Percentiles rank a stretch among this genome's conserved stretches.
These are phyloP conservation scores for Hevea brasiliensis DNA, from an alignment of 345 rosid species.

Conservation along the genomic window DNA sequence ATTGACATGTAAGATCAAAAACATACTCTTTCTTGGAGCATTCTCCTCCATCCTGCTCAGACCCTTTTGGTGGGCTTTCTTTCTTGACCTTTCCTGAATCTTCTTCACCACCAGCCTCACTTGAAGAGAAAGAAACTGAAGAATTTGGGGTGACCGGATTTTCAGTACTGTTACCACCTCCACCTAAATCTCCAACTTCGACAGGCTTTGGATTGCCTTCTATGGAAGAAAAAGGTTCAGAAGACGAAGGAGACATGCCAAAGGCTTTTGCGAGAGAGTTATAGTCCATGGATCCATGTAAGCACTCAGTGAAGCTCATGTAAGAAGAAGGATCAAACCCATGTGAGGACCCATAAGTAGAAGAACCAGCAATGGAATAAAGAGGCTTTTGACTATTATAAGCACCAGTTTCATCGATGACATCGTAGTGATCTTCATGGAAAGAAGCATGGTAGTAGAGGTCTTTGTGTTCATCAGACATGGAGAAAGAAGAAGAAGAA, in stretches of 20 bases:
- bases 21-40: conserved; percentile 32
- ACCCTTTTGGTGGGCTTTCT: conserved; percentile 11
- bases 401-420: too few relatives aligned
- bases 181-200: conserved; percentile 11
- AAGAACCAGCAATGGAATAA: conserved; percentile 11
- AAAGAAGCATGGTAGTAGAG: conserved; percentile 42
- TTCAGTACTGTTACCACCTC: background rate
- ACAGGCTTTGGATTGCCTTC: conserved; percentile 2
- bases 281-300: conserved; percentile 55
- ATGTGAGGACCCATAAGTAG: conserved; percentile 17
- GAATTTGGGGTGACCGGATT: conserved; percentile 30
- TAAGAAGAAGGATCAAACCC: conserved; percentile 41
- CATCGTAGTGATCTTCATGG: conserved; percentile 31
- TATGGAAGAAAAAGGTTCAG: conserved; percentile 13
- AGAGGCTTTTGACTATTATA: conserved; percentile 16
- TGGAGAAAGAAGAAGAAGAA: conserved; percentile 26
- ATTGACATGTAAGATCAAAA: background rate
- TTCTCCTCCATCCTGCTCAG: conserved; percentile 22
- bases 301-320: conserved; percentile 59
- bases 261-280: conserved; percentile 52
- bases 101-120: conserved; percentile 29
- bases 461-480: conserved; percentile 74
- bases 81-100: conserved; percentile 18
- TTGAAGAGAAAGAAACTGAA: conserved; percentile 35
- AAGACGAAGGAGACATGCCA: conserved; percentile 28